Percentiles rank a stretch among this genome's conserved stretches.
These are phyloP conservation scores for Gossypium davidsonii DNA, from an alignment of 441 rosid genomes.

Conservation along the genomic window DNA sequence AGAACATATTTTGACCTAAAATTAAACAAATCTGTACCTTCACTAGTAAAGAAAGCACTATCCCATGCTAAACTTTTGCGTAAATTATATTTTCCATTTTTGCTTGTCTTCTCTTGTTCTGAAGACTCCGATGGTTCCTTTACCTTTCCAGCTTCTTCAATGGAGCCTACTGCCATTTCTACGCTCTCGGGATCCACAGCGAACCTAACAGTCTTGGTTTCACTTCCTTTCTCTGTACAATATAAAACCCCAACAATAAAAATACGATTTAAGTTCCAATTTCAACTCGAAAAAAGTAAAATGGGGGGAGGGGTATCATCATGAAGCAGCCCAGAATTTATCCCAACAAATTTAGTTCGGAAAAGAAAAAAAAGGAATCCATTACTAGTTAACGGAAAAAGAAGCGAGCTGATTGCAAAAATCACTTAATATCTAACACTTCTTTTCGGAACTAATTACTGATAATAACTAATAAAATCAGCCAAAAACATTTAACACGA, in stretches of 20 bases:
- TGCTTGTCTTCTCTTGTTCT: conserved; percentile 31
- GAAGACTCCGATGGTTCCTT: conserved; percentile 36
- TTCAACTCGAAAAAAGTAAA: not conserved
- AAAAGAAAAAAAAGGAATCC: not conserved
- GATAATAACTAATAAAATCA: not conserved
- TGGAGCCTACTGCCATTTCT: conserved; percentile 17
- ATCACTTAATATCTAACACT: not conserved
- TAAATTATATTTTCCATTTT: conserved; percentile 49
- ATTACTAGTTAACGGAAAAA: not conserved
- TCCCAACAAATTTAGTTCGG: not conserved
- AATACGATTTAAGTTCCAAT: not conserved
- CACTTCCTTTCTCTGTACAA: conserved; percentile 35
- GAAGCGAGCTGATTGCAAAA: not conserved
- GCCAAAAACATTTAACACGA: not conserved
- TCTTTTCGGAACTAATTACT: not conserved
- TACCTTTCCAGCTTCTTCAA: conserved; percentile 25
- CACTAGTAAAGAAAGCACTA: conserved; percentile 87
- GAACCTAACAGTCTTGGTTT: conserved; percentile 25
- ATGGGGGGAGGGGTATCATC: no score
- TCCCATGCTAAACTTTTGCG: conserved; percentile 97
- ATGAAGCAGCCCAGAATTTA: not conserved
- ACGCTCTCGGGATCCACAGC: conserved; percentile 21
- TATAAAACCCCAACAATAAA: conserved; percentile 7
- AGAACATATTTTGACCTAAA: no score
- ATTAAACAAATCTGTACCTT: conserved; percentile 33